Percentiles rank a stretch among this genome's conserved stretches.
phyloP scores from a whole-genome alignment of 495 filamentous ascomycete genomes.

The Trichoderma asperelloides region DNA sequence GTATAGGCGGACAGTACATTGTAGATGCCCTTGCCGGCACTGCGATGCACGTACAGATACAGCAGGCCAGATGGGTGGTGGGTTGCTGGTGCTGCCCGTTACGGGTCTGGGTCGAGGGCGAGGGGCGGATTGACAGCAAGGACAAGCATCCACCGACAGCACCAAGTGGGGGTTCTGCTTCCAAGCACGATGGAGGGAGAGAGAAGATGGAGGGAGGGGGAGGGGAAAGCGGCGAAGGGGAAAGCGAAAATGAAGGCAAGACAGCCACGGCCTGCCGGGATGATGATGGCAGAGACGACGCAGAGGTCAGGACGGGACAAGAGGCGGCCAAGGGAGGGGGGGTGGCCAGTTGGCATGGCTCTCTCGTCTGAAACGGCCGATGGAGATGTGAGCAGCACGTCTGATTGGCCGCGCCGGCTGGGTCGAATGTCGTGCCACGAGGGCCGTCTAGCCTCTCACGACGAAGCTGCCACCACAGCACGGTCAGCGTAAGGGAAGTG shows the following conservation, averaged over 20 bases:
- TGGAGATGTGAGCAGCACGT: neutral
- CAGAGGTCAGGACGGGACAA: neutral
- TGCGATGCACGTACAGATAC: neutral
- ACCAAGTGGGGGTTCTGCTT: neutral
- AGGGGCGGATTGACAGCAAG: constrained; percentile 5
- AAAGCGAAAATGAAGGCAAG: neutral
- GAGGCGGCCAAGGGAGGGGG: neutral
- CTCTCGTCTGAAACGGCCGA: constrained; percentile 3
- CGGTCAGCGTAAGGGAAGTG: neutral
- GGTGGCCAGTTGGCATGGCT: neutral
- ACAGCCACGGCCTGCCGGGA: neutral
- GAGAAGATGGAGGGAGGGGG: neutral
- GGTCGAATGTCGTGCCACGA: constrained; percentile 5
- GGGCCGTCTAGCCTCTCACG: neutral
- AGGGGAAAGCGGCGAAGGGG: neutral
- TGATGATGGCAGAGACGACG: neutral
- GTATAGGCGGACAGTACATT: neutral
- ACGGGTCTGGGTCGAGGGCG: neutral
- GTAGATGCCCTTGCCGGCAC: neutral
- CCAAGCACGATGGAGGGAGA: neutral
- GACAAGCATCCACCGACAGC: neutral
- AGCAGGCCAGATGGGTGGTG: too few species aligned
- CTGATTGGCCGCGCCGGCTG: constrained; percentile 3
- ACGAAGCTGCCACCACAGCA: neutral
- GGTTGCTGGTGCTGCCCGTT: neutral